Evolutionary conservation across 2,329 filamentous ascomycete genomes (phyloP), one percentile per base, ranked within the genome.

Genomic region (Apiospora sp.): DNA sequence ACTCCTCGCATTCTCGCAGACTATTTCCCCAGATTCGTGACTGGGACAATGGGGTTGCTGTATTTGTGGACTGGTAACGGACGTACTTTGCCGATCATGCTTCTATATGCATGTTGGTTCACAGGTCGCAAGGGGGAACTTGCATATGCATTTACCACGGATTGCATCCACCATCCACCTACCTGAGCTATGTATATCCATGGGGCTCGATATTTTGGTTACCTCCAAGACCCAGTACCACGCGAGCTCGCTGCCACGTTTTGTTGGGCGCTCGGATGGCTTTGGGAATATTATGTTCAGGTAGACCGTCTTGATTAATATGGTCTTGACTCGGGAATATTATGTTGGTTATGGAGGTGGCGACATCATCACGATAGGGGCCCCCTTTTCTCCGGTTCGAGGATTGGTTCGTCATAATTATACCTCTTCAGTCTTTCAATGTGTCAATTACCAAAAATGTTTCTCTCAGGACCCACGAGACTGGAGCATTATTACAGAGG

Each of bases 51-150:
- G 37, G 37, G 34, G 34, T 19, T 13, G 22, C 19, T 64, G 37
- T 37, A 1, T 2, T 64, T 37, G 30, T 64, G 24, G 51, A 30
- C 51, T 64, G 58, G 22, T 64, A 64, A 41, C 27, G 27, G 4
- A 30, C 27, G 27, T 30, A 30, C 8, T 41, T 14, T 14, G 19
- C 3, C n/a, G 19, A 2, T 41, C 34, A n/a, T 41, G 58, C 30
- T 10, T 22, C 58, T 64, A 61, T 37, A 41, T 64, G 34, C 58
- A 64, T 64, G 58, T 41, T 64, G 58, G 58, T 41, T 64, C 58
- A 64, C 34, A n/a, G 54, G 13, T 16, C 51, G 34, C 58, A n/a
- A 13, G 58, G 58, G 58, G 30, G n/a, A 64, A 64, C 34, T 64
- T 41, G 58, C 58, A 64, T 64, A 64, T 64, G 58, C 58, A 64